A percentile compares a stretch with the other conserved stretches of the same genome.
phyloP scores from a whole-genome alignment of 2,329 filamentous ascomycete species.

The Verticillium klebahnii region DNA sequence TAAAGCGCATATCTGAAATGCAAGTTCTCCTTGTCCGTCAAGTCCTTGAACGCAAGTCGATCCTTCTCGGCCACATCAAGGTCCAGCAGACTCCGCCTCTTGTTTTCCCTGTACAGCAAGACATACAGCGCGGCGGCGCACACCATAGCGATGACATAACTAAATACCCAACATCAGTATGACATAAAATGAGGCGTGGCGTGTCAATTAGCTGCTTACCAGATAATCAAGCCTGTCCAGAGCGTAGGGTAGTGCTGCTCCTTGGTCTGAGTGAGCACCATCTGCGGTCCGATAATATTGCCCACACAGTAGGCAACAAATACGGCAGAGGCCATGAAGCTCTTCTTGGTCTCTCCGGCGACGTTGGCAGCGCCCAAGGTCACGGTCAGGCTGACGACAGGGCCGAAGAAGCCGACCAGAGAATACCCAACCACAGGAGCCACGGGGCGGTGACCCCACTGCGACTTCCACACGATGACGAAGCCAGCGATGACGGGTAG shows the following conservation, averaged over 20 bases:
- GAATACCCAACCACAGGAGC: conserved; percentile 52
- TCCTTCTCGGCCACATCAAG: background rate
- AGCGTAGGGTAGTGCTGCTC: conserved; percentile 49
- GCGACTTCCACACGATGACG: conserved; percentile 53
- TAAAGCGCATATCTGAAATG: background rate
- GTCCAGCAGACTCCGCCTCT: background rate
- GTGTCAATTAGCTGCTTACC: conserved; percentile 23
- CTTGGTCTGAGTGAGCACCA: conserved; percentile 48
- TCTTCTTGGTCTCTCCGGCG: conserved; percentile 56
- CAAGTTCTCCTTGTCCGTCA: conserved; percentile 5
- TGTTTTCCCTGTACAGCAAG: background rate
- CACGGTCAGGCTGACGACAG: conserved; percentile 39
- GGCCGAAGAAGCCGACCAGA: conserved; percentile 54
- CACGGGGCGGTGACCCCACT: conserved; percentile 44
- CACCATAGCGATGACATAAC: background rate
- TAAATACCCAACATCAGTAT: background rate
- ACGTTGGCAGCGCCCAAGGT: conserved; percentile 37
- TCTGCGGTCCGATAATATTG: conserved; percentile 54
- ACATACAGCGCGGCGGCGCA: background rate
- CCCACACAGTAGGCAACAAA: conserved; percentile 56
- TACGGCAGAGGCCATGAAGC: conserved; percentile 51
- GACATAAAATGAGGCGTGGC: background rate
- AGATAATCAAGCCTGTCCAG: conserved; percentile 53
- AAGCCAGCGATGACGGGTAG: conserved; percentile 56
- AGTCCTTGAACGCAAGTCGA: conserved; percentile 1